phyloP scores from a whole-genome alignment of 768 basidiomycete genomes.

The Suillus subluteus region DNA sequence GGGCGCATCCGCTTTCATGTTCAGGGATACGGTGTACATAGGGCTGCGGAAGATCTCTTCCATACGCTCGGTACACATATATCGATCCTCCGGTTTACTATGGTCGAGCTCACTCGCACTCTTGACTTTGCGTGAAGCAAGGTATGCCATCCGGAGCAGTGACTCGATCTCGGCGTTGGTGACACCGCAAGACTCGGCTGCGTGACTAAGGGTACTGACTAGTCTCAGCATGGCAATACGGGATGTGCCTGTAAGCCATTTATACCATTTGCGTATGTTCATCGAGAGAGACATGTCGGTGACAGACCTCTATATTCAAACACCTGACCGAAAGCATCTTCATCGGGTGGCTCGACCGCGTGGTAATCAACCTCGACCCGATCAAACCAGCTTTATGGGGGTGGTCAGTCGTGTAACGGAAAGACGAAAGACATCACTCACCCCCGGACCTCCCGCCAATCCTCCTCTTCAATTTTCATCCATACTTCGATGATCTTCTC shows the following conservation, averaged over 20 bases:
- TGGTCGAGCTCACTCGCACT: conserved; percentile 4
- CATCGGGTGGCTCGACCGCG: conserved; percentile 17
- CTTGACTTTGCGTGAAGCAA: conserved; percentile 23
- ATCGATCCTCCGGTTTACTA: background rate
- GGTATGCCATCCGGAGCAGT: conserved; percentile 29
- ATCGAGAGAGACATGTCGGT: background rate
- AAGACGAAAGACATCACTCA: conserved; percentile 9
- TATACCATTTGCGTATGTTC: background rate
- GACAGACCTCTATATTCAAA: conserved; percentile 26
- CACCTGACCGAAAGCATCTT: conserved; percentile 16
- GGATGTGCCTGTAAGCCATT: conserved; percentile 18
- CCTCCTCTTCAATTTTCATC: conserved; percentile 33
- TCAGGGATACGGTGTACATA: conserved; percentile 18
- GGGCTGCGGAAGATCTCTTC: conserved; percentile 26
- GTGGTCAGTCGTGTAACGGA: background rate
- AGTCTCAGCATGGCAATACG: conserved; percentile 33
- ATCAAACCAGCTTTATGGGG: conserved; percentile 17
- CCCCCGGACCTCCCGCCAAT: conserved; percentile 22
- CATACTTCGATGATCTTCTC: conserved; percentile 30
- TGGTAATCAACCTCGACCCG: conserved; percentile 21
- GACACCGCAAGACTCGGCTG: conserved; percentile 21
- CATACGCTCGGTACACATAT: conserved; percentile 18
- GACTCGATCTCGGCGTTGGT: conserved; percentile 31
- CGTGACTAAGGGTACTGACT: conserved; percentile 28
- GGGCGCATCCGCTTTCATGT: conserved; percentile 20